A percentile compares a stretch with the other conserved stretches of the same genome.
Evolutionary conservation across 805 yeast genomes (phyloP).

Genomic region (Lipomyces mesembrius): DNA sequence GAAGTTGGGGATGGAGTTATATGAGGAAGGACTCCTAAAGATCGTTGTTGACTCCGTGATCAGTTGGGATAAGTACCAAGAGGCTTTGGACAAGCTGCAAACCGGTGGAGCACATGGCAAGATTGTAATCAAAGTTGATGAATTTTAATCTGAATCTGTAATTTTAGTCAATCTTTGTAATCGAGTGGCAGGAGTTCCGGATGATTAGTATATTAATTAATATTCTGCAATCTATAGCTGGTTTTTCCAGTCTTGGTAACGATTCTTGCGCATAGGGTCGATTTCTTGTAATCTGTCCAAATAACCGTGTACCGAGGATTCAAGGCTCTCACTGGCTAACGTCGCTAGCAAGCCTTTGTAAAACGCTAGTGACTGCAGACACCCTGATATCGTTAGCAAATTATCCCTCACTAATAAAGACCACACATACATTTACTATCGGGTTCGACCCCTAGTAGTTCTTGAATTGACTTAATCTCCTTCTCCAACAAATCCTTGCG

Average conservation of each 20-base stretch:
- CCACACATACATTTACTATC: constrained; percentile 59
- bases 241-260: constrained; percentile 49
- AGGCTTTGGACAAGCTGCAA: constrained; percentile 57
- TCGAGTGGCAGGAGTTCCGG: background rate
- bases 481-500: constrained; percentile 50
- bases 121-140: constrained; percentile 52
- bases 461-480: constrained; percentile 58
- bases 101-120: constrained; percentile 67
- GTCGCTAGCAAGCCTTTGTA: constrained; percentile 46
- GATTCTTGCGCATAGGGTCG: constrained; percentile 69
- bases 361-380: constrained; percentile 64
- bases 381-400: constrained; percentile 53
- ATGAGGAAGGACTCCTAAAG: constrained; percentile 53
- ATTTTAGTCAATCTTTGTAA: background rate
- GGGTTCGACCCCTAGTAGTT: constrained; percentile 72
- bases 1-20: constrained; percentile 51
- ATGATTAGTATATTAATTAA: background rate
- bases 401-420: constrained; percentile 51
- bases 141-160: constrained; percentile 16
- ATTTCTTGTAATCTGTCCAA: constrained; percentile 53
- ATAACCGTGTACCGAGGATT: constrained; percentile 42
- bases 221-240: background rate
- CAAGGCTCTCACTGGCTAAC: constrained; percentile 29
- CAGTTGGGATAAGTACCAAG: constrained; percentile 54
- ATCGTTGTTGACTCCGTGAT: constrained; percentile 60